Percentiles rank a stretch among this genome's conserved stretches.
Evolutionary conservation across 306 rosid genomes (phyloP).

Genomic region (Vicia sativa): DNA sequence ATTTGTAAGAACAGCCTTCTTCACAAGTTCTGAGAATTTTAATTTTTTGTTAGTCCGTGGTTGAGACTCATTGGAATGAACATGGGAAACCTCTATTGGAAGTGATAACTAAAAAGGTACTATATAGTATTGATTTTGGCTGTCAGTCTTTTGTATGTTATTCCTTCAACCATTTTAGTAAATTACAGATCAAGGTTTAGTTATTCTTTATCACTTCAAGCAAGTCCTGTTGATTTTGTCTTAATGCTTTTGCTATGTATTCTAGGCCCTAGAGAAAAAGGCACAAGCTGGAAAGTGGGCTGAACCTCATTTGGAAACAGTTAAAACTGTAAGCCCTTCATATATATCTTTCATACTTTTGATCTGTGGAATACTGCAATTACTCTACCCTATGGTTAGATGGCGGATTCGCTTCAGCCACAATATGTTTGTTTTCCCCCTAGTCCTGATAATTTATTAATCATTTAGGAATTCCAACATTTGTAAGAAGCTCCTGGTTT

Average conservation of each 20-base stretch:
- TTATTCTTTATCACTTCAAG: slow-evolving; percentile 23
- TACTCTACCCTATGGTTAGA: slow-evolving; percentile 17
- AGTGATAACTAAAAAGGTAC: slow-evolving; percentile 68
- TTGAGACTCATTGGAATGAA: slow-evolving; percentile 65
- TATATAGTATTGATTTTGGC: slow-evolving; percentile 34
- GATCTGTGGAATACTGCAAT: slow-evolving; percentile 22
- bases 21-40: slow-evolving; percentile 37
- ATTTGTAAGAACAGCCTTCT: slow-evolving; percentile 23
- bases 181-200: slow-evolving; percentile 22
- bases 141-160: slow-evolving; percentile 15
- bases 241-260: slow-evolving; percentile 40
- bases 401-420: slow-evolving; percentile 22
- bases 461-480: slow-evolving; percentile 26
- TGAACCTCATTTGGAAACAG: slow-evolving; percentile 74
- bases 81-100: slow-evolving; percentile 81
- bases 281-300: slow-evolving; percentile 89
- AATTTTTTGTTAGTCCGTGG: slow-evolving; percentile 50
- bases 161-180: slow-evolving; percentile 2
- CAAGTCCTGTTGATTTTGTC: slow-evolving; percentile 17
- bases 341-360: slow-evolving; percentile 34
- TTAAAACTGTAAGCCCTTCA: slow-evolving; percentile 70
- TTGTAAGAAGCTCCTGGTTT: slow-evolving; percentile 28
- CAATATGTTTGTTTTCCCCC: slow-evolving; percentile 26
- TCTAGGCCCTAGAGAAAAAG: slow-evolving; percentile 70
- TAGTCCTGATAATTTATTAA: slow-evolving; percentile 21